Base-by-base conservation (phyloP, 2,329 filamentous ascomycete species). In the Fusarium phyllophilum region DNA sequence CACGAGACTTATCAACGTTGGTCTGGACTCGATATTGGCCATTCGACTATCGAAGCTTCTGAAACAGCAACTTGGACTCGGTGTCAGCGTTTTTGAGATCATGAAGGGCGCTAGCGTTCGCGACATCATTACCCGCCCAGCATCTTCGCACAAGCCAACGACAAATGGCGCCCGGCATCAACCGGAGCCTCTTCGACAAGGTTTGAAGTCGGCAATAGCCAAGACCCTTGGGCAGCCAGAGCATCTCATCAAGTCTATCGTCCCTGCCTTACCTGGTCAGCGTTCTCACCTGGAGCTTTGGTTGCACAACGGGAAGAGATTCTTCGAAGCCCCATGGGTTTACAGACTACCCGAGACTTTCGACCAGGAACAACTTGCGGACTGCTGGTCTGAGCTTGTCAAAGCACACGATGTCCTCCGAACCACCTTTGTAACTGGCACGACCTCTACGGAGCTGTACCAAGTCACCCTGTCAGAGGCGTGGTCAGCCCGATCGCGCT, bases 41-140 rank as follows among this genome's bases (percentile, higher is more conserved):
- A 73, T 73, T 15, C 65, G 70, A 1, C n/a, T 73, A 9, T 73
- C 65, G 9, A 73, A 70, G 33, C 49, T 73, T 11, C 8, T 73
- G 10, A 73, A 33, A 17, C 55, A 70, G 18, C 31, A 42, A 15
- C 14, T 73, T 8, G 33, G 69, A 5, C 14, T 72, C 2, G 26
- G 8, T 13, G 44, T 57, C 3, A 60, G 54, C 7, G 68, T 72
- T 5, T 56, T 72, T 12, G 63, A 72, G 22, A 69, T 72, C n/a
- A 72, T 72, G 52, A 72, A 64, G 7, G 70, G 70, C 0, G 45
- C 55, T 1, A 73, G 41, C 17, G 33, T 66, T 17, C 18, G 24
- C 3, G 59, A 72, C 7, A 61, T 72, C 9, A n/a, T 52, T 4
- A 46, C 20, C 4, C 39, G 45, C 5, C 14, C 46, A 31, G 2